phyloP scores from a whole-genome alignment of 768 basidiomycete genomes.

The Lactarius evosmus region DNA sequence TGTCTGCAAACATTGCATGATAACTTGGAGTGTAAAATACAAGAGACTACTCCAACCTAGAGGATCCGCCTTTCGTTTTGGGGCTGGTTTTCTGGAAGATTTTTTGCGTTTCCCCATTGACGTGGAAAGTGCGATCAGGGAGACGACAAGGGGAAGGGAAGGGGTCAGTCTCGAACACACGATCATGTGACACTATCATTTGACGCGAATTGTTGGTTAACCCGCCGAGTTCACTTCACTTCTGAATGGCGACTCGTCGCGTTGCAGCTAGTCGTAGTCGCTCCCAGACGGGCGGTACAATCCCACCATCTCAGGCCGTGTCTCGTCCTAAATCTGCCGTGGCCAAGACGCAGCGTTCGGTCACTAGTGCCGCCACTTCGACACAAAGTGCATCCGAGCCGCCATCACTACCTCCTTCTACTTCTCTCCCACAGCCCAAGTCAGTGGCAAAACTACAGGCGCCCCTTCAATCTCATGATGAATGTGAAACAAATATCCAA shows the following conservation, averaged over 20 bases:
- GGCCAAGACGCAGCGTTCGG: conserved; percentile 40
- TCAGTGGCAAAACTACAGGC: conserved; percentile 29
- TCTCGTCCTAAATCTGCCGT: conserved; percentile 48
- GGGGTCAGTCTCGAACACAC: neutral
- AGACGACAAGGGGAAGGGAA: neutral
- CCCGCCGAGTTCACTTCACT: conserved; percentile 3
- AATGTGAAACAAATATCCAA: conserved; percentile 80
- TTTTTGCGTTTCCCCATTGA: conserved; percentile 90
- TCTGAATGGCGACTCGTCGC: conserved; percentile 61
- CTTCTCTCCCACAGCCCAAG: conserved; percentile 8
- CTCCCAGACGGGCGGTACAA: conserved; percentile 32
- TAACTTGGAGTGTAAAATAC: conserved; percentile 8
- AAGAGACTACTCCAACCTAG: conserved; percentile 50
- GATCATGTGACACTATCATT: conserved; percentile 26
- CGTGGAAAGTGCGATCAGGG: conserved; percentile 13
- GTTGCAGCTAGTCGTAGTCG: conserved; percentile 50
- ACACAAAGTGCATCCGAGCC: conserved; percentile 29
- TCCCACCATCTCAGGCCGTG: conserved; percentile 38
- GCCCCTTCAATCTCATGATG: conserved; percentile 32
- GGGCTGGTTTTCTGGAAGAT: conserved; percentile 75
- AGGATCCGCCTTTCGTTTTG: conserved; percentile 62
- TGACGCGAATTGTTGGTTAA: conserved; percentile 24
- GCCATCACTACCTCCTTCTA: conserved; percentile 7
- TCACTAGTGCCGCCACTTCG: conserved; percentile 30
- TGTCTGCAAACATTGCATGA: conserved; percentile 47